A percentile compares a stretch with the other conserved stretches of the same genome.
These are phyloP conservation scores for Rhododendron ovatum DNA, from an alignment of 148 eudicot genomes.

Conservation along the genomic window DNA sequence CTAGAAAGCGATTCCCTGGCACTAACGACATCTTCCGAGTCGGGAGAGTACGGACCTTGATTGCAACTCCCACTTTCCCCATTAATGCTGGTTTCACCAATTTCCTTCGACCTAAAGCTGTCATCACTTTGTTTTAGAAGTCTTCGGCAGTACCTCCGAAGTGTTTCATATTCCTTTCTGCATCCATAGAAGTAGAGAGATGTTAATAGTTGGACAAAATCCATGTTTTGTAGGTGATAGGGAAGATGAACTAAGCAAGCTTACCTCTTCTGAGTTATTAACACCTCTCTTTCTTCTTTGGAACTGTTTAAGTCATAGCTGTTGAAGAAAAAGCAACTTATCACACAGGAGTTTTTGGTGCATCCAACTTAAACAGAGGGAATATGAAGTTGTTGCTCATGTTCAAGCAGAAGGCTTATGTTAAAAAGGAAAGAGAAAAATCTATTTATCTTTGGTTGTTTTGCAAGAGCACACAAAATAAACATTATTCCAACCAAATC, in stretches of 20 bases:
- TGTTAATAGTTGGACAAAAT: not conserved
- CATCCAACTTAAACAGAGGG: not conserved
- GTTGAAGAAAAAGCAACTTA: constrained; percentile 21
- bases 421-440: not conserved
- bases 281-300: constrained; percentile 68
- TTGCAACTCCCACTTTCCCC: constrained; percentile 28
- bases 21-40: constrained; percentile 73
- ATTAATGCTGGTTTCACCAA: constrained; percentile 31
- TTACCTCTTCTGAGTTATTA: constrained; percentile 66
- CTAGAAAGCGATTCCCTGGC: constrained; percentile 83
- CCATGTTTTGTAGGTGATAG: not conserved
- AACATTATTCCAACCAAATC: not conserved
- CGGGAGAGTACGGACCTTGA: constrained; percentile 51
- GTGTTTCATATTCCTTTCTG: constrained; percentile 88
- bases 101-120: constrained; percentile 25
- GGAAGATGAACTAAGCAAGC: constrained; percentile 4
- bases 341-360: not conserved
- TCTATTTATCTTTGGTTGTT: not conserved
- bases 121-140: constrained; percentile 42
- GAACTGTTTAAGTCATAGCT: constrained; percentile 75
- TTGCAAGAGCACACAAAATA: not conserved
- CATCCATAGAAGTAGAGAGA: constrained; percentile 9
- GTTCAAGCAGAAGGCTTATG: not conserved
- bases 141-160: constrained; percentile 67
- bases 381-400: not conserved